Evolutionary conservation across 1,139 yeast species (phyloP).

Genomic region (Sugiyamaella grinbergsii): DNA sequence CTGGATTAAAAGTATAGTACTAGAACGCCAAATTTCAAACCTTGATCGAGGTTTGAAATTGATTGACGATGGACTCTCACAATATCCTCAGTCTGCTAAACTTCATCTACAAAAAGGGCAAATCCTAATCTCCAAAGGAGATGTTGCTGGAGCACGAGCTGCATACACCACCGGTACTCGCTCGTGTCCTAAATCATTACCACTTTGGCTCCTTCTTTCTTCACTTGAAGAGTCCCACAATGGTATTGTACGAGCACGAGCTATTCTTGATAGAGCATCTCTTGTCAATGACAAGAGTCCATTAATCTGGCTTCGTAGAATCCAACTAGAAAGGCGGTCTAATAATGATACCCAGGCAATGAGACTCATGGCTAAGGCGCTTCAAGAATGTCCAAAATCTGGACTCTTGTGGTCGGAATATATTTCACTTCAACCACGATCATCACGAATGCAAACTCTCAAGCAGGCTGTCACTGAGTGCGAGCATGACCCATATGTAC

Average conservation of each 20-base stretch:
- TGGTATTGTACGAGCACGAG: conserved; percentile 63
- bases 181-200: conserved; percentile 47
- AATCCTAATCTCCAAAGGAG: conserved; percentile 44
- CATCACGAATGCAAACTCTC: conserved; percentile 62
- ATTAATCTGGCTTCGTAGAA: conserved; percentile 58
- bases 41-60: conserved; percentile 45
- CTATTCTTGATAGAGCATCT: conserved; percentile 70
- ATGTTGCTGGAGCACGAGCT: conserved; percentile 51
- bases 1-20: conserved; percentile 65
- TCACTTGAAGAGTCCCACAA: conserved; percentile 50
- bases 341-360: conserved; percentile 57
- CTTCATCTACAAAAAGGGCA: conserved; percentile 64
- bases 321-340: conserved; percentile 57
- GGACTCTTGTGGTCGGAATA: conserved; percentile 66
- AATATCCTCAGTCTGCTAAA: conserved; percentile 52
- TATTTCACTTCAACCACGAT: conserved; percentile 51
- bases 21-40: conserved; percentile 50
- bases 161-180: conserved; percentile 54
- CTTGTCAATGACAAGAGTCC: conserved; percentile 54
- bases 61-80: conserved; percentile 50
- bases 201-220: conserved; percentile 62
- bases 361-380: conserved; percentile 59
- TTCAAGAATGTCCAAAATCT: conserved; percentile 60
- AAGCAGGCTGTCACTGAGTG: conserved; percentile 74
- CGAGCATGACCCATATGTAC: conserved; percentile 58